These are phyloP conservation scores for Wallacemonas rigidus DNA, from an alignment of 208 protist species.

Conservation along the genomic window DNA sequence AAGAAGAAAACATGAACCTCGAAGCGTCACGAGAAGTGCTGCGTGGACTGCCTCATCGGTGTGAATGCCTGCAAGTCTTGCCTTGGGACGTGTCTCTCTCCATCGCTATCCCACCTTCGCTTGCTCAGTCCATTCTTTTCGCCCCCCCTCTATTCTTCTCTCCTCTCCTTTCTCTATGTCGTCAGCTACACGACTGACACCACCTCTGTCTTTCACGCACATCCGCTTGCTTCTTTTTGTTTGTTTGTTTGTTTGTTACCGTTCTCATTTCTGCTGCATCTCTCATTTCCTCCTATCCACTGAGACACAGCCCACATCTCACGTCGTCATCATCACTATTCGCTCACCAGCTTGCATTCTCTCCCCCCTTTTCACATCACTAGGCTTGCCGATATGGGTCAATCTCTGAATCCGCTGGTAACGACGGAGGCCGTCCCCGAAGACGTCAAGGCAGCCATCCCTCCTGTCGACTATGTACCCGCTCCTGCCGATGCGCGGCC, in stretches of 20 bases:
- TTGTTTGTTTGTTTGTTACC: neutral
- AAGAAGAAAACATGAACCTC: no score
- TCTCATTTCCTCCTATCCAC: neutral
- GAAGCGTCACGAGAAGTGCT: no score
- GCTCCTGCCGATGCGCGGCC: conserved; percentile 33
- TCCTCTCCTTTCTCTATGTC: conserved; percentile 7
- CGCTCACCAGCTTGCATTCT: no score
- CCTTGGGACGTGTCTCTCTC: no score
- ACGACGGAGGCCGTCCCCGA: conserved; percentile 70
- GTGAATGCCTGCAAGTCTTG: no score
- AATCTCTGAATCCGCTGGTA: conserved; percentile 47
- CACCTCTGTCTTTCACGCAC: neutral
- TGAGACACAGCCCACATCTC: no score
- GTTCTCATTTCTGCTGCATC: neutral
- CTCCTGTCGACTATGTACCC: conserved; percentile 68
- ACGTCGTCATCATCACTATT: no score
- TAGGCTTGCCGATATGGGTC: conserved; percentile 42
- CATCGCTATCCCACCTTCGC: neutral
- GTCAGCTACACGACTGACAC: neutral
- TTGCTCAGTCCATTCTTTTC: neutral
- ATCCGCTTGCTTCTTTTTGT: conserved; percentile 11
- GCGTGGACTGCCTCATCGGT: no score
- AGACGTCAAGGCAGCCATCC: conserved; percentile 67
- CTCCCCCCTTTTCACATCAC: no score
- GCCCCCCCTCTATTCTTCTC: neutral